A percentile compares a stretch with the other conserved stretches of the same genome.
Evolutionary conservation across 2,329 filamentous ascomycete species (phyloP).

Genomic region (Podosphaera aphanis): DNA sequence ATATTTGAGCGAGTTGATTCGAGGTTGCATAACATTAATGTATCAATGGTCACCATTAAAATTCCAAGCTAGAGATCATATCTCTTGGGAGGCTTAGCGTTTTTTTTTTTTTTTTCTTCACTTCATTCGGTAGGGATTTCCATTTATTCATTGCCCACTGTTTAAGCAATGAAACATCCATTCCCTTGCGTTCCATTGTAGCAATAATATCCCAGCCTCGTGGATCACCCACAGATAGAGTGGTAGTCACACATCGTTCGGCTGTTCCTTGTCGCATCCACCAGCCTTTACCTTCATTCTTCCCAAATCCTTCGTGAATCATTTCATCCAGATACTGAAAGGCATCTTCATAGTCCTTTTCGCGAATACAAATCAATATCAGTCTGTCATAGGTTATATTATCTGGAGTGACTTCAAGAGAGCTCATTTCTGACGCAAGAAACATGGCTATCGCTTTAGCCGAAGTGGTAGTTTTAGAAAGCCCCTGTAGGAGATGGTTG

Average conservation of each 20-base stretch:
- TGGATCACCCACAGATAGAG: slow-evolving; percentile 7
- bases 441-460: slow-evolving; percentile 34
- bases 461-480: slow-evolving; percentile 7
- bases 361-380: slow-evolving; percentile 28
- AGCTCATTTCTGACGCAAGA: slow-evolving; percentile 36
- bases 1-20: too few species aligned
- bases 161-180: slow-evolving; percentile 4
- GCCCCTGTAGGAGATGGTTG: slow-evolving; percentile 31
- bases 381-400: slow-evolving; percentile 37
- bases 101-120: too few species aligned
- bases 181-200: slow-evolving; percentile 9
- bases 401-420: slow-evolving; percentile 28
- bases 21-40: too few species aligned
- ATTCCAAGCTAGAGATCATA: too few species aligned
- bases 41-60: too few species aligned
- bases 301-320: slow-evolving; percentile 18
- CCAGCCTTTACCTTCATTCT: slow-evolving; percentile 11
- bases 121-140: too few species aligned
- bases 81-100: too few species aligned
- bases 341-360: slow-evolving; percentile 21
- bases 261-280: slow-evolving; percentile 15
- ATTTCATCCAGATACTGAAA: slow-evolving; percentile 27
- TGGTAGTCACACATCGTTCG: slow-evolving; percentile 6
- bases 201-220: slow-evolving; percentile 10
- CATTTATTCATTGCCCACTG: slow-evolving; percentile 3